Conservation (phyloP, 306 rosid genomes). For the Abrus precatorius region DNA sequence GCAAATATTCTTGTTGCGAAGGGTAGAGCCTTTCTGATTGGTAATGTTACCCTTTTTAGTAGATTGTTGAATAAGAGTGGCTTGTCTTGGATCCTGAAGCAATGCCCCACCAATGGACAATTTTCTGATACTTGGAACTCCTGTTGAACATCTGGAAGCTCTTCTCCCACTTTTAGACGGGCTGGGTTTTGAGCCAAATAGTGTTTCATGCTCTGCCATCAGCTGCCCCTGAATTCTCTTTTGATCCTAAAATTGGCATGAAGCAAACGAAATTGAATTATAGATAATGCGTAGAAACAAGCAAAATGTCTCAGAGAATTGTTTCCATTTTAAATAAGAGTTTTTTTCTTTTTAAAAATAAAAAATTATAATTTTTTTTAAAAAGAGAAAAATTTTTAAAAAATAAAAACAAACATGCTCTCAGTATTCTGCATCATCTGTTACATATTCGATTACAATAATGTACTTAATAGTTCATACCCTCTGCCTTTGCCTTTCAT, state of each 20-base stretch:
- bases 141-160: constrained; percentile 55
- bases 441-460: constrained; percentile 5
- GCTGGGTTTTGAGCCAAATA: constrained; percentile 57
- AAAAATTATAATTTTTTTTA: no score
- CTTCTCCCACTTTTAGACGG: constrained; percentile 46
- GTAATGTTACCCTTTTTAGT: constrained; percentile 52
- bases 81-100: constrained; percentile 62
- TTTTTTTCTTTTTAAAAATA: no score
- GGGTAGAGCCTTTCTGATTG: constrained; percentile 51
- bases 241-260: constrained; percentile 50
- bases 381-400: no score
- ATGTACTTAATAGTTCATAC: constrained; percentile 49
- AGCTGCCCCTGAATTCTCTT: constrained; percentile 54
- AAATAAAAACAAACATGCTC: neutral
- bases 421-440: constrained; percentile 47
- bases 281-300: constrained; percentile 18
- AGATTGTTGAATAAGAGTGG: constrained; percentile 54
- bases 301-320: constrained; percentile 12
- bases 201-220: constrained; percentile 71
- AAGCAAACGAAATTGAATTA: neutral
- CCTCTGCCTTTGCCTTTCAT: constrained; percentile 72
- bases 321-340: no score
- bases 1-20: constrained; percentile 47
- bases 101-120: constrained; percentile 63
- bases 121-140: constrained; percentile 55